Evolutionary conservation across 768 basidiomycete genomes (phyloP).

Genomic region (Amanita rubescens): DNA sequence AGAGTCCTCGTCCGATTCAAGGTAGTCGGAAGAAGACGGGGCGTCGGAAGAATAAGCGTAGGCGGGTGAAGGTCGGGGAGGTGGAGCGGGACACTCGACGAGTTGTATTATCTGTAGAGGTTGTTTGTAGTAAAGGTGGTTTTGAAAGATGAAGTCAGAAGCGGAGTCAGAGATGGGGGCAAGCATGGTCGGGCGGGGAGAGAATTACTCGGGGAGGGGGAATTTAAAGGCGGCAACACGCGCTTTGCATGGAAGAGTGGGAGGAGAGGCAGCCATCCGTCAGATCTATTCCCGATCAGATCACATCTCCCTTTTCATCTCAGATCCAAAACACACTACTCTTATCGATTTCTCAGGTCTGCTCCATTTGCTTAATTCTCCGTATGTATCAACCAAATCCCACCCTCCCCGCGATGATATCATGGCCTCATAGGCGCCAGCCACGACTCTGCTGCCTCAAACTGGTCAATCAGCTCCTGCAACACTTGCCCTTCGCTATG

Average conservation of each 20-base stretch:
- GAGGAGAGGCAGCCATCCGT: too few relatives aligned
- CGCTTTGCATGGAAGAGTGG: background rate
- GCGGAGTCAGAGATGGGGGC: constrained; percentile 14
- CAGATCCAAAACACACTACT: constrained; percentile 19
- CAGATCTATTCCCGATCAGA: constrained; percentile 18
- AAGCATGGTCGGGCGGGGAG: constrained; percentile 9
- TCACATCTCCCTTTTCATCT: constrained; percentile 24
- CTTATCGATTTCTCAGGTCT: constrained; percentile 21
- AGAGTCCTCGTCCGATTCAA: constrained; percentile 25
- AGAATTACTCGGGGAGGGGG: constrained; percentile 8
- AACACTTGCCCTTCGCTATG: constrained; percentile 76
- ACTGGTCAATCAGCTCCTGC: constrained; percentile 88
- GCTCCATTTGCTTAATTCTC: constrained; percentile 11
- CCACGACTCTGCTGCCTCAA: constrained; percentile 94
- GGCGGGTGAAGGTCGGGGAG: constrained; percentile 36
- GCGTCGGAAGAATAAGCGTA: too few relatives aligned
- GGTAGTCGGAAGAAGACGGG: constrained; percentile 20
- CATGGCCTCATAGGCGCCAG: constrained; percentile 85
- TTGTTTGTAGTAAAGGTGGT: constrained; percentile 40
- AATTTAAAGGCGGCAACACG: constrained; percentile 6
- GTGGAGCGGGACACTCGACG: constrained; percentile 58
- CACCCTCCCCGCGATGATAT: constrained; percentile 17
- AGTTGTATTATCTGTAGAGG: constrained; percentile 68
- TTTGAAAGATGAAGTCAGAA: constrained; percentile 20
- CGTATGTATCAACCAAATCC: constrained; percentile 1